Evolutionary conservation across 441 rosid genomes (phyloP).

Genomic region (Pelargonium australe): DNA sequence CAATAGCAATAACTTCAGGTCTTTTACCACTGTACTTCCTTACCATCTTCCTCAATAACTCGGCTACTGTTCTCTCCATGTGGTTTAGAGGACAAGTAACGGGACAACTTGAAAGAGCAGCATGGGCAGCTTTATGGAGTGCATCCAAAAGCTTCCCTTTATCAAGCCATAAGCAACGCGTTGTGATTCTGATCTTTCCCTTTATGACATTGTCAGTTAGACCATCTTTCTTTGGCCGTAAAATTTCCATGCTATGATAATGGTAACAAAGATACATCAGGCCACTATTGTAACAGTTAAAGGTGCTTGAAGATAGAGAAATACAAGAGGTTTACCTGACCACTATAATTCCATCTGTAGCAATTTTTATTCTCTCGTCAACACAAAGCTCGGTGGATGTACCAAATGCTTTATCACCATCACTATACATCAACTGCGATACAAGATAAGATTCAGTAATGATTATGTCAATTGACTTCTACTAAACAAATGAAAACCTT

Average conservation of each 20-base stretch:
- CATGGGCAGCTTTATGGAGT: slow-evolving; percentile 87
- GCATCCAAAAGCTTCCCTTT: slow-evolving; percentile 89
- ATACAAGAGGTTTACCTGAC: slow-evolving; percentile 48
- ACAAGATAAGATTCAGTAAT: slow-evolving; percentile 21
- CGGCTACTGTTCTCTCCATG: slow-evolving; percentile 82
- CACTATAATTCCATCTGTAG: slow-evolving; percentile 90
- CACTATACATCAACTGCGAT: slow-evolving; percentile 89
- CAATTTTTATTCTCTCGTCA: slow-evolving; percentile 84
- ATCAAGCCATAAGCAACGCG: slow-evolving; percentile 97
- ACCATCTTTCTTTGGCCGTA: slow-evolving; percentile 58
- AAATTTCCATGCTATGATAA: slow-evolving; percentile 73
- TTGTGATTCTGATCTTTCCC: slow-evolving; percentile 89
- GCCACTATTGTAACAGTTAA: slow-evolving; percentile 5
- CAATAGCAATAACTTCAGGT: slow-evolving; percentile 83
- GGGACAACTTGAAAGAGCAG: slow-evolving; percentile 86
- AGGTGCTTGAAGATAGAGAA: background rate
- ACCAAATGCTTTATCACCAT: slow-evolving; percentile 96
- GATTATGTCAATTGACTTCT: slow-evolving; percentile 21
- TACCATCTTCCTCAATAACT: slow-evolving; percentile 80
- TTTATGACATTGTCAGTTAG: slow-evolving; percentile 45
- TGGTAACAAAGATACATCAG: slow-evolving; percentile 21
- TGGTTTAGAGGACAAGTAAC: slow-evolving; percentile 77
- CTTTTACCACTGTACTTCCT: slow-evolving; percentile 91
- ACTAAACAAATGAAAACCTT: slow-evolving; percentile 15
- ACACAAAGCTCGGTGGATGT: slow-evolving; percentile 85